Evolutionary conservation across 2,329 filamentous ascomycete species (phyloP).

Genomic region (Epichloe sibirici): DNA sequence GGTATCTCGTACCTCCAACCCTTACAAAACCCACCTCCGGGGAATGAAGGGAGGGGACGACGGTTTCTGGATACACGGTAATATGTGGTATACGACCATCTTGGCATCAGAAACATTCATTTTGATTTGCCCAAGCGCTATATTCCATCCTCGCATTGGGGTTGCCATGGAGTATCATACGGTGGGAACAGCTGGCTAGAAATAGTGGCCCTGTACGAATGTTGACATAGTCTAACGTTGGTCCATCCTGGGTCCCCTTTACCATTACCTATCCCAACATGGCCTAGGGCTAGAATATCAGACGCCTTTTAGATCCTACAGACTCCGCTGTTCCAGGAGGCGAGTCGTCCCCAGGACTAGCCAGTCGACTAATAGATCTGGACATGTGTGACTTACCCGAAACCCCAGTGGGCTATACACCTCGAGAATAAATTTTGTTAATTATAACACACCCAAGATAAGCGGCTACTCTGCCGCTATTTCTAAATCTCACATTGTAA

Average conservation of each 20-base stretch:
- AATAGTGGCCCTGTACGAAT: not conserved
- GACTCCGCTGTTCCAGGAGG: too few relatives aligned
- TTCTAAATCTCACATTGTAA: too few relatives aligned
- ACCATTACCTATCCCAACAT: too few relatives aligned
- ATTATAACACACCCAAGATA: too few relatives aligned
- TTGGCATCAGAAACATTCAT: conserved; percentile 4
- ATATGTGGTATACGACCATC: conserved; percentile 4
- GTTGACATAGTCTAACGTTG: not conserved
- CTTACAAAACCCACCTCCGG: conserved; percentile 1
- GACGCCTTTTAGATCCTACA: too few relatives aligned
- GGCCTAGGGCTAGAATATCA: too few relatives aligned
- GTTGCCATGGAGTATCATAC: conserved; percentile 1
- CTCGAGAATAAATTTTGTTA: too few relatives aligned
- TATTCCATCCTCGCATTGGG: not conserved
- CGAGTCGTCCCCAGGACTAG: too few relatives aligned
- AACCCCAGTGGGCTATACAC: too few relatives aligned
- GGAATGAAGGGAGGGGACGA: not conserved
- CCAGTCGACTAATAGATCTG: too few relatives aligned
- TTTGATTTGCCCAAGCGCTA: not conserved
- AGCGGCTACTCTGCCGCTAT: too few relatives aligned
- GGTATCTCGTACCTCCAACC: conserved; percentile 2
- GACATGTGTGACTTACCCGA: too few relatives aligned
- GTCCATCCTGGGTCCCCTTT: not conserved
- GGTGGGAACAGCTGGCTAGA: conserved; percentile 3
- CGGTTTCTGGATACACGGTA: not conserved